These are phyloP conservation scores for Galeopsis tetrahit DNA, from an alignment of 257 asterid species.

Conservation along the genomic window DNA sequence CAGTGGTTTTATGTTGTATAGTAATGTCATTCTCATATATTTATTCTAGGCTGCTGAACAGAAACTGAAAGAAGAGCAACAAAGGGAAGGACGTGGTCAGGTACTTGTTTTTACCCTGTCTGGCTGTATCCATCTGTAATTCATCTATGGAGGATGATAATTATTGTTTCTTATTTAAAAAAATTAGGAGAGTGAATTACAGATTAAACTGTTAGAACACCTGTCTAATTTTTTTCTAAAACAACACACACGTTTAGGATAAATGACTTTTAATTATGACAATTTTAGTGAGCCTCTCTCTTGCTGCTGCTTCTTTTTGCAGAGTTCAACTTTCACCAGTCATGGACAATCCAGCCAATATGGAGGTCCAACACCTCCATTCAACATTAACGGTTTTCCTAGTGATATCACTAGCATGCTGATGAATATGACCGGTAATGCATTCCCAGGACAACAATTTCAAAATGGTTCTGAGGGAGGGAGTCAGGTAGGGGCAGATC, in stretches of 20 bases:
- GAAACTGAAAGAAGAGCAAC: conserved; percentile 66
- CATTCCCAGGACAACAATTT: conserved; percentile 40
- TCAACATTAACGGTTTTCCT: conserved; percentile 49
- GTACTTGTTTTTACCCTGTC: conserved; percentile 37
- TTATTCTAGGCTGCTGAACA: conserved; percentile 70
- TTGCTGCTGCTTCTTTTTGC: conserved; percentile 15
- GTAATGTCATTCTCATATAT: conserved; percentile 15
- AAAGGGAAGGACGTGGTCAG: conserved; percentile 57
- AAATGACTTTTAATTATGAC: background rate
- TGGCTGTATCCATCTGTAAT: background rate
- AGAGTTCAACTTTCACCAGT: conserved; percentile 59
- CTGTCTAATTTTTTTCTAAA: too few species aligned
- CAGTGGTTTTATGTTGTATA: conserved; percentile 19
- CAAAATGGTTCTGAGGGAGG: conserved; percentile 43
- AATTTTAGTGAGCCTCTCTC: background rate
- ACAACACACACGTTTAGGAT: background rate
- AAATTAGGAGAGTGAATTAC: too few species aligned
- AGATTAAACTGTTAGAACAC: too few species aligned
- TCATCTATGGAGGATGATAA: background rate
- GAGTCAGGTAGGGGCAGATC: conserved; percentile 32
- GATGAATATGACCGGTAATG: conserved; percentile 51
- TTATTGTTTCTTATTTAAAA: too few species aligned
- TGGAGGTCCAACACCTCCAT: conserved; percentile 43
- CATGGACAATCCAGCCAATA: conserved; percentile 44
- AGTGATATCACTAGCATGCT: conserved; percentile 54